Evolutionary conservation across 106 monocot species (phyloP).

Genomic region (Gastrodia elata): DNA sequence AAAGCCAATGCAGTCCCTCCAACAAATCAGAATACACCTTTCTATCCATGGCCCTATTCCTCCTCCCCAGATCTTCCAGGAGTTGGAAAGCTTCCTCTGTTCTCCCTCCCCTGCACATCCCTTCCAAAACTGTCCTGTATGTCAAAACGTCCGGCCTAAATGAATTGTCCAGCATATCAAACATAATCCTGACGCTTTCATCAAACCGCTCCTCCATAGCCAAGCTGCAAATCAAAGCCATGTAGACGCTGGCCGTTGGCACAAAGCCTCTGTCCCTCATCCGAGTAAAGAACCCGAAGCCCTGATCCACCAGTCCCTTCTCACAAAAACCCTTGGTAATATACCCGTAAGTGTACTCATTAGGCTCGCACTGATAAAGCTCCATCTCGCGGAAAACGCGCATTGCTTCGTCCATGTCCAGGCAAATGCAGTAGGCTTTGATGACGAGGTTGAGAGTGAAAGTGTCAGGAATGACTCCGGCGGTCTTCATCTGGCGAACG

Average conservation of each 20-base stretch:
- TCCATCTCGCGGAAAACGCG: slow-evolving; percentile 70
- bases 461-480: slow-evolving; percentile 64
- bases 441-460: slow-evolving; percentile 59
- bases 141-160: slow-evolving; percentile 68
- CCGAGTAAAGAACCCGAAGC: slow-evolving; percentile 46
- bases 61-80: slow-evolving; percentile 55
- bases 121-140: slow-evolving; percentile 78
- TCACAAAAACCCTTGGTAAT: slow-evolving; percentile 65
- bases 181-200: slow-evolving; percentile 45
- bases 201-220: slow-evolving; percentile 64
- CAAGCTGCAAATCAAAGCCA: slow-evolving; percentile 49
- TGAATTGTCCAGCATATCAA: slow-evolving; percentile 59
- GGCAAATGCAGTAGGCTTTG: slow-evolving; percentile 68
- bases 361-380: slow-evolving; percentile 72
- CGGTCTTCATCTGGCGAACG: slow-evolving; percentile 66
- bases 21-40: slow-evolving; percentile 56
- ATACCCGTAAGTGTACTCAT: slow-evolving; percentile 75
- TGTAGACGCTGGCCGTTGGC: slow-evolving; percentile 60
- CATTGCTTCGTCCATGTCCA: slow-evolving; percentile 79
- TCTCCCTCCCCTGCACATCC: slow-evolving; percentile 77
- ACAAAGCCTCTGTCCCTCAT: slow-evolving; percentile 76
- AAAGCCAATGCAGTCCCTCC: slow-evolving; percentile 81
- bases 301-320: slow-evolving; percentile 58
- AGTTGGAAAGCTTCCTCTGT: slow-evolving; percentile 53
- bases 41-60: slow-evolving; percentile 37